These are phyloP conservation scores for Beauveria caledonica DNA, from an alignment of 2,329 filamentous ascomycete genomes.

Conservation along the genomic window DNA sequence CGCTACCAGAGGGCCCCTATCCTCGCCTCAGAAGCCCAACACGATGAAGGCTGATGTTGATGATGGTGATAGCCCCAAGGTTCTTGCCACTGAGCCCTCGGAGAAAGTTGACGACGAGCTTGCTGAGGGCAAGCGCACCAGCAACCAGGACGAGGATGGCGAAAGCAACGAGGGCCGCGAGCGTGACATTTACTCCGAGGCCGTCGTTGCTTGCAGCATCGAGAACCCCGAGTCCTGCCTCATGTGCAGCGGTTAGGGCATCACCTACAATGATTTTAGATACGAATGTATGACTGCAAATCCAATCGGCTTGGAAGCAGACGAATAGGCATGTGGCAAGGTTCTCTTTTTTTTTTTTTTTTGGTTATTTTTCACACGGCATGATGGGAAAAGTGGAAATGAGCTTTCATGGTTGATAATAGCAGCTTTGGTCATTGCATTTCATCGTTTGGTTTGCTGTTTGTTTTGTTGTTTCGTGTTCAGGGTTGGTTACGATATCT, in stretches of 20 bases:
- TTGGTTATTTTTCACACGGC: background rate
- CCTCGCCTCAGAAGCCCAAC: slow-evolving; percentile 53
- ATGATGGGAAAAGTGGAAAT: background rate
- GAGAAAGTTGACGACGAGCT: slow-evolving; percentile 57
- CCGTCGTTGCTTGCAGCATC: slow-evolving; percentile 90
- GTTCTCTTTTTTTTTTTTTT: slow-evolving; percentile 10
- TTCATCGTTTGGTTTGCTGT: background rate
- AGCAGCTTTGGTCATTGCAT: background rate
- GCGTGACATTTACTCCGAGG: slow-evolving; percentile 90
- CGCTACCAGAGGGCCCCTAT: slow-evolving; percentile 35
- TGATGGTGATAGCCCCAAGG: slow-evolving; percentile 72
- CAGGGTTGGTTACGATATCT: slow-evolving; percentile 4
- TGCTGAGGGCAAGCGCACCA: slow-evolving; percentile 53
- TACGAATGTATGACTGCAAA: slow-evolving; percentile 21
- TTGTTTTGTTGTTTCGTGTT: background rate
- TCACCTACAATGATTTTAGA: background rate
- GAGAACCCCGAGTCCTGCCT: slow-evolving; percentile 91
- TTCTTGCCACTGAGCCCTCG: slow-evolving; percentile 63
- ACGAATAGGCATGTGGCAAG: slow-evolving; percentile 18
- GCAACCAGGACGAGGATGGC: slow-evolving; percentile 65
- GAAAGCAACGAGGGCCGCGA: slow-evolving; percentile 70
- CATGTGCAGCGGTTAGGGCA: slow-evolving; percentile 85
- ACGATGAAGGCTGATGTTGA: slow-evolving; percentile 69
- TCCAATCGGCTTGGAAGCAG: slow-evolving; percentile 8
- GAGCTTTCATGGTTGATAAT: background rate